Conservation (phyloP, 257 asterid species). For the Jaltomata sinuosa region DNA sequence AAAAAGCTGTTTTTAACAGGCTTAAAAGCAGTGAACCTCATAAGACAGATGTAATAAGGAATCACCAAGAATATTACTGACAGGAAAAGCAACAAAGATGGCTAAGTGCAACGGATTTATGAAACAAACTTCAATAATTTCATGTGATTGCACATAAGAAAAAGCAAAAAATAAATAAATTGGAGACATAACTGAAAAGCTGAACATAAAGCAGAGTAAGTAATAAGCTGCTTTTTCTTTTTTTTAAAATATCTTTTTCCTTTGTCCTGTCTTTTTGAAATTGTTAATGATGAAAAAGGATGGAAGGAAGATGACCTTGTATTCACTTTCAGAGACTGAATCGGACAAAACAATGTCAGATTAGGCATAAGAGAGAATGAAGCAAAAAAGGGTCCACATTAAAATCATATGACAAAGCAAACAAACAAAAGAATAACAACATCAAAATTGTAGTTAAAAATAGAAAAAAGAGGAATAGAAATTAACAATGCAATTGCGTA, state of each 20-base stretch:
- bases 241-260: neutral
- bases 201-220: neutral
- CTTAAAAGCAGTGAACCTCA: neutral
- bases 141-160: neutral
- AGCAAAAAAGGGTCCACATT: conserved; percentile 11
- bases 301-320: conserved; percentile 7
- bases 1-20: neutral
- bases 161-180: neutral
- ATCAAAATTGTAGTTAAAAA: neutral
- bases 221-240: neutral
- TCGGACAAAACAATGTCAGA: conserved; percentile 1
- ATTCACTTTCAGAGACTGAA: conserved; percentile 4
- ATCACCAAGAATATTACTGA: conserved; percentile 1
- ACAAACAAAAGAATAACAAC: conserved; percentile 8
- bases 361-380: conserved; percentile 5
- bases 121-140: conserved; percentile 2
- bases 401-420: neutral
- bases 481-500: neutral
- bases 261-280: neutral
- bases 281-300: neutral
- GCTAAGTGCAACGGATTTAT: neutral
- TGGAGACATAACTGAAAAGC: neutral
- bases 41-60: neutral
- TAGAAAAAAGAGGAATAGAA: neutral
- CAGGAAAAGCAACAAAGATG: neutral